Conservation (phyloP, 2,329 filamentous ascomycete species). For the Fusarium verticillioides region DNA sequence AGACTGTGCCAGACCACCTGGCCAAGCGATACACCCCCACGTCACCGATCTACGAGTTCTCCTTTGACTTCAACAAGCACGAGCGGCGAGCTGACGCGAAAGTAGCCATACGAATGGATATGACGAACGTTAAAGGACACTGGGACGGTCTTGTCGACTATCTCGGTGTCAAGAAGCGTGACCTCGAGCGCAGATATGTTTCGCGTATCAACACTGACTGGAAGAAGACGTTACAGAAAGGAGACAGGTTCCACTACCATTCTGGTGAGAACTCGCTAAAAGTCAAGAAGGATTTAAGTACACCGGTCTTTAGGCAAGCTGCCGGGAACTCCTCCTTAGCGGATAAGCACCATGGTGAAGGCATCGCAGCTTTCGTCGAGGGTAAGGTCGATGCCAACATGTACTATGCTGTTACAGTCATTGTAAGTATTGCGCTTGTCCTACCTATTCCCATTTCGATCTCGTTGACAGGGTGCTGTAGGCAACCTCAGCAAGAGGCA, state of each 20-base stretch:
- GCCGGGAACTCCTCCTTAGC: accelerated
- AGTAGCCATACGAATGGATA: neutral
- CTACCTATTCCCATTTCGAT: accelerated
- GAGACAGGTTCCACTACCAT: neutral
- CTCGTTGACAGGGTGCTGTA: neutral
- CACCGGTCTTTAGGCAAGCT: neutral
- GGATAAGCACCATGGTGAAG: neutral
- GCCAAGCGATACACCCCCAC: accelerated
- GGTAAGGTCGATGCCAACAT: neutral
- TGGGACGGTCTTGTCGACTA: neutral
- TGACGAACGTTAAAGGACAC: neutral
- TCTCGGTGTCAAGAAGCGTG: neutral
- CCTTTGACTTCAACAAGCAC: neutral
- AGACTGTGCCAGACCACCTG: neutral
- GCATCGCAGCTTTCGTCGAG: neutral
- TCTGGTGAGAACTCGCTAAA: accelerated
- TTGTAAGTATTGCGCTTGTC: neutral
- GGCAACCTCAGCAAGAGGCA: neutral
- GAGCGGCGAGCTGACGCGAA: neutral
- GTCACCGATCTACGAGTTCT: neutral
- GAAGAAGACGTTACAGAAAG: accelerated
- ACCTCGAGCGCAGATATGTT: accelerated
- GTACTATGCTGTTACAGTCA: neutral
- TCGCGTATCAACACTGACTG: accelerated
- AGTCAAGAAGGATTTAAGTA: neutral